Conservation (phyloP, 371 early-diverging fungal genomes). For the Blakeslea trispora region DNA sequence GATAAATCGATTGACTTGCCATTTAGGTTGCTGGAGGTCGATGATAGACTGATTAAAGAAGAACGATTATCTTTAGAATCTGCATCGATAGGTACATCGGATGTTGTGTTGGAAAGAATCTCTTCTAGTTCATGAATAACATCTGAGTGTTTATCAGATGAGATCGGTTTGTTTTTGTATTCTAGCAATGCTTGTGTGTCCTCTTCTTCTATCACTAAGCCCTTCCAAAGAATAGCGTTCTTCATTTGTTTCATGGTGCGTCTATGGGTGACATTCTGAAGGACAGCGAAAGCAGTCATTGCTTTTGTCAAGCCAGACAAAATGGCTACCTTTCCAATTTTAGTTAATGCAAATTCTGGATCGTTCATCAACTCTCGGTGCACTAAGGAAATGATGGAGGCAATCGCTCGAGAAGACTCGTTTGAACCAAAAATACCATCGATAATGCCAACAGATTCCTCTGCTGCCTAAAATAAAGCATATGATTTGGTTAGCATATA, state of each 20-base stretch:
- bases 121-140: constrained; percentile 45
- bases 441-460: constrained; percentile 85
- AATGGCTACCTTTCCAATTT: constrained; percentile 63
- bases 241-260: constrained; percentile 47
- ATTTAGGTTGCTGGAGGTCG: constrained; percentile 7
- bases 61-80: background rate
- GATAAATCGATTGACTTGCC: constrained; percentile 4
- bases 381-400: constrained; percentile 73
- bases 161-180: background rate
- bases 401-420: constrained; percentile 82
- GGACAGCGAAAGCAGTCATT: constrained; percentile 75
- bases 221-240: constrained; percentile 46
- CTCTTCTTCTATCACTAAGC: constrained; percentile 40
- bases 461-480: constrained; percentile 58
- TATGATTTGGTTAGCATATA: no score
- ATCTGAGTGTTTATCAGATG: constrained; percentile 20
- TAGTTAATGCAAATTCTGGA: constrained; percentile 58
- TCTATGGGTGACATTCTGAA: constrained; percentile 75
- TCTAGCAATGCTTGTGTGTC: constrained; percentile 8
- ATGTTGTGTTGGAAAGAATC: constrained; percentile 20
- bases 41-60: constrained; percentile 8
- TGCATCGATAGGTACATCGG: background rate
- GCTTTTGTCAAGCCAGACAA: constrained; percentile 75
- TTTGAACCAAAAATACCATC: constrained; percentile 89
- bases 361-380: constrained; percentile 67